These are phyloP conservation scores for Zizania latifolia DNA, from an alignment of 176 grass and related monocot genomes.

Conservation along the genomic window DNA sequence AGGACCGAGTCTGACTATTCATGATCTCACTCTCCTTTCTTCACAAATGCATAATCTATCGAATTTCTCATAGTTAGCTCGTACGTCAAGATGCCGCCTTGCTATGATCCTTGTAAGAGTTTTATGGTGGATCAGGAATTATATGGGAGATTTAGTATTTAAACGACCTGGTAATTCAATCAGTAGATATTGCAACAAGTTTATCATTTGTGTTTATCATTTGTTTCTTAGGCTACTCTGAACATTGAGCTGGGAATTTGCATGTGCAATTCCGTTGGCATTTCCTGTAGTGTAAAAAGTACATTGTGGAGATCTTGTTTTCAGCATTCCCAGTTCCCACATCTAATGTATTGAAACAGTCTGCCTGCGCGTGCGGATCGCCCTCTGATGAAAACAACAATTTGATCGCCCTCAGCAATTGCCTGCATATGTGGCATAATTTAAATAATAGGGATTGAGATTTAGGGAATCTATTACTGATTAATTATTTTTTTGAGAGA, in stretches of 20 bases:
- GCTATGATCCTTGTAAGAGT: background rate
- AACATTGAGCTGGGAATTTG: slow-evolving; percentile 13
- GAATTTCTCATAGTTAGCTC: background rate
- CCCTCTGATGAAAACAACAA: too few species aligned
- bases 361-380: too few species aligned
- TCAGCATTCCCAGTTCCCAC: slow-evolving; percentile 12
- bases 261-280: background rate
- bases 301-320: slow-evolving; percentile 31
- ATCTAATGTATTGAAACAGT: slow-evolving; percentile 29
- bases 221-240: slow-evolving; percentile 17
- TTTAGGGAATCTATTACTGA: too few species aligned
- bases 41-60: slow-evolving; percentile 10
- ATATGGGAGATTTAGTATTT: slow-evolving; percentile 30
- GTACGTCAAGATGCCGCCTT: background rate
- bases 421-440: too few species aligned
- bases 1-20: slow-evolving; percentile 43
- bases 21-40: slow-evolving; percentile 29
- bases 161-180: slow-evolving; percentile 12
- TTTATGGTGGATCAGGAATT: slow-evolving; percentile 7
- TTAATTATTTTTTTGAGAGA: too few species aligned
- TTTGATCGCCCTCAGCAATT: too few species aligned
- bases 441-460: too few species aligned
- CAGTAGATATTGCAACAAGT: slow-evolving; percentile 7
- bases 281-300: slow-evolving; percentile 26
- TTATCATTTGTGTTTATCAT: too few species aligned